Percentiles rank a stretch among this genome's conserved stretches.
Evolutionary conservation across 2,329 filamentous ascomycete species (phyloP).

Genomic region (Neofusicoccum cordaticola): DNA sequence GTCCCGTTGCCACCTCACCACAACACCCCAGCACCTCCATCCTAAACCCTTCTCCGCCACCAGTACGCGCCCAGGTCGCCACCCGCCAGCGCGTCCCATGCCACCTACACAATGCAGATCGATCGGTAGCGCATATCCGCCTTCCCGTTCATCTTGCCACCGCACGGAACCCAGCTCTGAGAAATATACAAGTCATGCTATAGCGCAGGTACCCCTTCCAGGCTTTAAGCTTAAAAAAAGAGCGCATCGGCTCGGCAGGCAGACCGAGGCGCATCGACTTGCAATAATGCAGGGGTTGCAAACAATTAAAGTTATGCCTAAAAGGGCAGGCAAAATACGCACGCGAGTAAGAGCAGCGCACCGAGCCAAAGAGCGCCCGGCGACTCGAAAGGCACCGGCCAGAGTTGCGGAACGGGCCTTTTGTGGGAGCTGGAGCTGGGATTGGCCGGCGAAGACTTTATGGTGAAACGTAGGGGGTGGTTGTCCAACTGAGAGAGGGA

Average conservation of each 20-base stretch:
- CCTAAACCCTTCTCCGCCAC: not conserved
- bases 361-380: no score
- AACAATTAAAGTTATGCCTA: no score
- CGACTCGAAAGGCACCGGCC: no score
- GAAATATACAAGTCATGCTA: not conserved
- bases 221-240: not conserved
- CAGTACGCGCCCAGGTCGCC: not conserved
- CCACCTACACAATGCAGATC: not conserved
- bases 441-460: no score
- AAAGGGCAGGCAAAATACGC: no score
- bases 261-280: not conserved
- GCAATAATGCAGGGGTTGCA: not conserved
- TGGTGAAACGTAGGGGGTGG: no score
- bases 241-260: no score
- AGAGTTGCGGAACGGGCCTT: no score
- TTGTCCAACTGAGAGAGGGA: no score
- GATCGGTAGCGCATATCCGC: not conserved
- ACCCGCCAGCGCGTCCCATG: no score
- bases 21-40: not conserved
- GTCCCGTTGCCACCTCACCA: not conserved
- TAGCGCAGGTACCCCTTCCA: not conserved
- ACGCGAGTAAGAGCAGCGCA: no score
- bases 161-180: not conserved
- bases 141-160: not conserved
- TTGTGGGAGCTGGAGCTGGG: no score